phyloP scores from a whole-genome alignment of 2,329 filamentous ascomycete species.

The Knufia fluminis region DNA sequence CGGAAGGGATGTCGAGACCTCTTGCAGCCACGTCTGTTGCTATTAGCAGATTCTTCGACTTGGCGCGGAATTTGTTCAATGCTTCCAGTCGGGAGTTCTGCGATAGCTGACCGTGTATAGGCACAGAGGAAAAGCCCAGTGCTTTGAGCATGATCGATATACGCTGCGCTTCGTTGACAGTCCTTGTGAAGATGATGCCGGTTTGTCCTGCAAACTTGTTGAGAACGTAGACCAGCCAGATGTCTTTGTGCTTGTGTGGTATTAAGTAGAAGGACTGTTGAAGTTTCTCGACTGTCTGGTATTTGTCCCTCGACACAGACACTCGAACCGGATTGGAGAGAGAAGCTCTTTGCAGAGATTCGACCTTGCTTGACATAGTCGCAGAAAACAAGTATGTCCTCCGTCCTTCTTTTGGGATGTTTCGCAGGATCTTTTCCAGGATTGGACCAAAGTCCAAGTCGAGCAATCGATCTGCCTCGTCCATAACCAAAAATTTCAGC shows the following conservation, averaged over 20 bases:
- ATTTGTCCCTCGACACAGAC: constrained; percentile 70
- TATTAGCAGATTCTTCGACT: constrained; percentile 74
- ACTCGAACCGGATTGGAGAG: constrained; percentile 76
- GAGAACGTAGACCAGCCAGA: constrained; percentile 75
- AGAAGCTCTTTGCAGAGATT: constrained; percentile 81
- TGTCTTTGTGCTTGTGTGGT: constrained; percentile 78
- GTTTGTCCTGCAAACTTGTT: constrained; percentile 83
- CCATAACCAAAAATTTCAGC: constrained; percentile 85
- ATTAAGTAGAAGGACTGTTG: constrained; percentile 81
- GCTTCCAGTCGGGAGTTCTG: constrained; percentile 81
- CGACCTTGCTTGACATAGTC: constrained; percentile 88
- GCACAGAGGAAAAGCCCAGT: constrained; percentile 82
- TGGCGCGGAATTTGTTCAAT: constrained; percentile 78
- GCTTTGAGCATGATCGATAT: constrained; percentile 72
- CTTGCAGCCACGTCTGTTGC: constrained; percentile 86
- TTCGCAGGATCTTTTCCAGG: constrained; percentile 86
- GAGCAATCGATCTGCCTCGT: constrained; percentile 83
- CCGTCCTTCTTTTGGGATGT: constrained; percentile 64
- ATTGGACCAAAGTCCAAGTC: constrained; percentile 92
- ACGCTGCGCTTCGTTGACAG: constrained; percentile 82
- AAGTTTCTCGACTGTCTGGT: constrained; percentile 84
- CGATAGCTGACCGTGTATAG: constrained; percentile 82
- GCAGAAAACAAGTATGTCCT: constrained; percentile 86
- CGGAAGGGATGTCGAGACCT: constrained; percentile 81
- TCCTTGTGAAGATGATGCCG: constrained; percentile 83